Evolutionary conservation across 2,329 filamentous ascomycete species (phyloP).

Genomic region (Monosporascus sp.): DNA sequence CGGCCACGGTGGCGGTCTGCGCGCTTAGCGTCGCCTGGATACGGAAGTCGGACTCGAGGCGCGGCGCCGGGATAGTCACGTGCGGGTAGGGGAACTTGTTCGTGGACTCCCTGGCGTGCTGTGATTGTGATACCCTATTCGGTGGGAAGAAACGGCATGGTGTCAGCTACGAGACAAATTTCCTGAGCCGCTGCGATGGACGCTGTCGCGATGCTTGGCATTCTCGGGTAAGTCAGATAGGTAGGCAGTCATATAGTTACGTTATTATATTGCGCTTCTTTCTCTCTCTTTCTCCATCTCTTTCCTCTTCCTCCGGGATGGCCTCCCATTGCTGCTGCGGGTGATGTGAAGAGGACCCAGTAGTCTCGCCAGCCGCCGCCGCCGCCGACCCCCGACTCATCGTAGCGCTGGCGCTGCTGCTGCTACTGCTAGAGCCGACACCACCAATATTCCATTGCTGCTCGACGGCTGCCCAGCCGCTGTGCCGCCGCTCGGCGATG

Average conservation of each 20-base stretch:
- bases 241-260: too few species aligned
- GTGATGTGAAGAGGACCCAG: too few species aligned
- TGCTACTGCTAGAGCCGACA: neutral
- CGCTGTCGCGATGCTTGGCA: too few species aligned
- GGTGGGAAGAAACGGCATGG: too few species aligned
- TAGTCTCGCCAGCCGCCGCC: too few species aligned
- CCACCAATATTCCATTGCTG: neutral
- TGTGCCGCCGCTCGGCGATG: neutral
- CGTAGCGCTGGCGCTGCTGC: neutral
- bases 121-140: neutral
- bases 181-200: too few species aligned
- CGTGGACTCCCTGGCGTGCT: slow-evolving; percentile 6
- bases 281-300: too few species aligned
- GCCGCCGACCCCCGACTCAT: neutral
- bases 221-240: too few species aligned
- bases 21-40: slow-evolving; percentile 21
- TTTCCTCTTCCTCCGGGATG: too few species aligned
- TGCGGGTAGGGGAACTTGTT: slow-evolving; percentile 17
- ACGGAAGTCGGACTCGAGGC: slow-evolving; percentile 23
- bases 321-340: too few species aligned
- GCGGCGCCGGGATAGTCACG: slow-evolving; percentile 19
- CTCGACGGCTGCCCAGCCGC: neutral
- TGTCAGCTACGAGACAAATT: too few species aligned
- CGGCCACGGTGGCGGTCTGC: slow-evolving; percentile 20
- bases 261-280: too few species aligned